Evolutionary conservation across 306 rosid genomes (phyloP).

Genomic region (Albizia julibrissin): DNA sequence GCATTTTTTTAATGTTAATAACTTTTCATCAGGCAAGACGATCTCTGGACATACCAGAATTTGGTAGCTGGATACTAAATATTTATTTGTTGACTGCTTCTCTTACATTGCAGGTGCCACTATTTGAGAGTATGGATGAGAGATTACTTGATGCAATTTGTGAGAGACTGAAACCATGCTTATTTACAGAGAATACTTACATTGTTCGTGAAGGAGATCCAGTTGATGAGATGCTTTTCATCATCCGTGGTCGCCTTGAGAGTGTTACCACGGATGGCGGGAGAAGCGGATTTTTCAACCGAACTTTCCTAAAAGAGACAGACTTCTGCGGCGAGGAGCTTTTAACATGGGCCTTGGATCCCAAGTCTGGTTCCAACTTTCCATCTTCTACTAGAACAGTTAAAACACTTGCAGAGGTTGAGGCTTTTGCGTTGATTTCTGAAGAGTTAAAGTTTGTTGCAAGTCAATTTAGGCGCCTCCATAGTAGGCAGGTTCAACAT

Average conservation of each 20-base stretch:
- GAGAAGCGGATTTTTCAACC: constrained; percentile 94
- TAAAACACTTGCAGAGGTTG: constrained; percentile 84
- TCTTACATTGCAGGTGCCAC: constrained; percentile 74
- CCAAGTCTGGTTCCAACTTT: constrained; percentile 92
- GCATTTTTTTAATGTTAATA: no score
- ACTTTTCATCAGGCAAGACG: no score
- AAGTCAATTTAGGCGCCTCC: constrained; percentile 96
- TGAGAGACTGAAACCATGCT: constrained; percentile 88
- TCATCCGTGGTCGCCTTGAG: constrained; percentile 98
- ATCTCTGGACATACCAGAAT: no score
- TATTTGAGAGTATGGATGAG: constrained; percentile 94
- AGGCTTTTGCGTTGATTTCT: constrained; percentile 86
- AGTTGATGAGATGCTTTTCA: constrained; percentile 97
- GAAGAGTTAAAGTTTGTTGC: constrained; percentile 97
- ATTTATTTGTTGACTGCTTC: constrained; percentile 28
- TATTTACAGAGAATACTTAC: constrained; percentile 84
- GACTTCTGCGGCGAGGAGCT: constrained; percentile 99
- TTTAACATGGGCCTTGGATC: constrained; percentile 97
- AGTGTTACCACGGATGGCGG: constrained; percentile 98
- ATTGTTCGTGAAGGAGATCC: constrained; percentile 98
- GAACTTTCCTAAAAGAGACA: constrained; percentile 74
- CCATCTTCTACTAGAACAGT: constrained; percentile 93
- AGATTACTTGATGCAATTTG: constrained; percentile 97
- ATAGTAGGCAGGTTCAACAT: constrained; percentile 97
- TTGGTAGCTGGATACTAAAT: not conserved